Evolutionary conservation across 495 filamentous ascomycete genomes (phyloP).

Genomic region (Aspergillus panamensis): DNA sequence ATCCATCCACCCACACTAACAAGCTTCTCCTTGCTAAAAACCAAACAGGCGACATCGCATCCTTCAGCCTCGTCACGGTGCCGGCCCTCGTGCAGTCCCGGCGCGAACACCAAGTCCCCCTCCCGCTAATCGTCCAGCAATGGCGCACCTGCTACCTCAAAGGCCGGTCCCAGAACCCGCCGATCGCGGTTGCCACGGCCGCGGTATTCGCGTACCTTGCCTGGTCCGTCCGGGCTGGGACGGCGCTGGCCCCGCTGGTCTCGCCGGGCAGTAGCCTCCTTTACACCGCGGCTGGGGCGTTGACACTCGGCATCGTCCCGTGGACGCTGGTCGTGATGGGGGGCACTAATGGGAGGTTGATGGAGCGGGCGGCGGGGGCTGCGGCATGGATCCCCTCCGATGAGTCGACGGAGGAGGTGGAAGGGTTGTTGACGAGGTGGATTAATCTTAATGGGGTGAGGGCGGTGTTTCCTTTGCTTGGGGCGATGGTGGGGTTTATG

Average conservation of each 20-base stretch:
- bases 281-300: slow-evolving; percentile 29
- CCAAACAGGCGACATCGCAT: slow-evolving; percentile 36
- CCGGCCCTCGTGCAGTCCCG: slow-evolving; percentile 32
- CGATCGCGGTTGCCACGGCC: slow-evolving; percentile 28
- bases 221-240: slow-evolving; percentile 27
- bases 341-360: slow-evolving; percentile 27
- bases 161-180: slow-evolving; percentile 36
- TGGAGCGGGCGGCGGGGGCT: slow-evolving; percentile 19
- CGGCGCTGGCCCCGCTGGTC: slow-evolving; percentile 27
- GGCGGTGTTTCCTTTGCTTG: slow-evolving; percentile 35
- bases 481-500: slow-evolving; percentile 27
- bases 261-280: slow-evolving; percentile 13
- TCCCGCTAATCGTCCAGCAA: slow-evolving; percentile 24
- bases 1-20: no score
- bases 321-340: slow-evolving; percentile 31
- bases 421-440: slow-evolving; percentile 34
- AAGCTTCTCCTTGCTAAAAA: no score
- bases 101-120: slow-evolving; percentile 29
- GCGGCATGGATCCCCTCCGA: slow-evolving; percentile 19
- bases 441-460: slow-evolving; percentile 34
- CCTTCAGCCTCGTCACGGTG: slow-evolving; percentile 29
- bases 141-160: slow-evolving; percentile 31
- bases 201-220: slow-evolving; percentile 41
- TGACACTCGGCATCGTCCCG: slow-evolving; percentile 38
- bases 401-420: slow-evolving; percentile 22